These are phyloP conservation scores for Tylopilus felleus DNA, from an alignment of 768 basidiomycete genomes.

Conservation along the genomic window DNA sequence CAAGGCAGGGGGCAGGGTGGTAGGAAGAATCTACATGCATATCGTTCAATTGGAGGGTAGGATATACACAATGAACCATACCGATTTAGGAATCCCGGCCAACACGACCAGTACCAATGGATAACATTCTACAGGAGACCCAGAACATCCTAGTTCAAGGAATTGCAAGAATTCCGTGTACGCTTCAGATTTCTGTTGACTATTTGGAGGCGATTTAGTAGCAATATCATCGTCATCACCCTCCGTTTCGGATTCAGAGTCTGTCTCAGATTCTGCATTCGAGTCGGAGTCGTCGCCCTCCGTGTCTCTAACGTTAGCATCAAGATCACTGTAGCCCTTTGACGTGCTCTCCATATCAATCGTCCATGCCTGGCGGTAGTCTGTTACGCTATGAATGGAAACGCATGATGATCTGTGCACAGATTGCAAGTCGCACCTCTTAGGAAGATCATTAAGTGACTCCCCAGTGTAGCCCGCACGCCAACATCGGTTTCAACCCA, in stretches of 20 bases:
- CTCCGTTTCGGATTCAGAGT: conserved; percentile 18
- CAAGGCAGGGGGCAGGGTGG: conserved; percentile 10
- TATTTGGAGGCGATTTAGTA: background rate
- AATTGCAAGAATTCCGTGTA: conserved; percentile 78
- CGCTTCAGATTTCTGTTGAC: conserved; percentile 35
- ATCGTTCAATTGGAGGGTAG: background rate
- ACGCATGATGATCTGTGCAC: background rate
- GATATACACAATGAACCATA: conserved; percentile 33
- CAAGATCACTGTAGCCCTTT: conserved; percentile 30
- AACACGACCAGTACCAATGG: conserved; percentile 77
- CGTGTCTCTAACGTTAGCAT: conserved; percentile 8
- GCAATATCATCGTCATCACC: conserved; percentile 33
- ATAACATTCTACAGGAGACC: conserved; percentile 75
- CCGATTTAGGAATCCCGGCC: conserved; percentile 71
- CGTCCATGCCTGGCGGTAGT: conserved; percentile 64
- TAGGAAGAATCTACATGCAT: conserved; percentile 19
- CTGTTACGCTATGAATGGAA: conserved; percentile 34
- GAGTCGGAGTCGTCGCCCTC: conserved; percentile 34
- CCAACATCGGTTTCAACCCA: conserved; percentile 68
- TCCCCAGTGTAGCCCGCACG: conserved; percentile 69
- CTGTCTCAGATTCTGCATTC: conserved; percentile 29
- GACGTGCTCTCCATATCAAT: conserved; percentile 18
- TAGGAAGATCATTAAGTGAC: conserved; percentile 66
- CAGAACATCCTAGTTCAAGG: conserved; percentile 74
- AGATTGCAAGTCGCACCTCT: conserved; percentile 44